Percentiles rank a stretch among this genome's conserved stretches.
Conservation (phyloP, 768 basidiomycete genomes). For the Pulveroboletus sp. region DNA sequence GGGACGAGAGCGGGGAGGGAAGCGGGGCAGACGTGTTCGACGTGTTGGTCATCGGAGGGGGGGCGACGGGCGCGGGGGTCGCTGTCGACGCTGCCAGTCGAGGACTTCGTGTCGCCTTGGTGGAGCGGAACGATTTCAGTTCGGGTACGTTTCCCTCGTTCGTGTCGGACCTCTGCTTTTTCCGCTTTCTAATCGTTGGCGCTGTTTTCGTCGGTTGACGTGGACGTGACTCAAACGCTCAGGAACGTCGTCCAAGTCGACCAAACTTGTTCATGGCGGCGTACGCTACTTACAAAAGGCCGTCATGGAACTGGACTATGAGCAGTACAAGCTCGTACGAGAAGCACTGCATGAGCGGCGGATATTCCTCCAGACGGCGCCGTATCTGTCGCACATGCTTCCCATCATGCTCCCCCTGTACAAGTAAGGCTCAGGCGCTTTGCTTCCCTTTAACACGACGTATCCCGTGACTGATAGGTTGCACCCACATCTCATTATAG, state of each 20-base stretch:
- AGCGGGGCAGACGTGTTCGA: conserved; percentile 61
- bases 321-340: conserved; percentile 93
- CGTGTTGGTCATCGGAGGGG: conserved; percentile 84
- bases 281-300: conserved; percentile 98
- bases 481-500: conserved; percentile 28
- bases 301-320: conserved; percentile 91
- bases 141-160: conserved; percentile 48
- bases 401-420: conserved; percentile 98
- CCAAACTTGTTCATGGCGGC: conserved; percentile 97
- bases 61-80: conserved; percentile 95
- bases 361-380: conserved; percentile 94
- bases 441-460: neutral
- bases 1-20: conserved; percentile 9
- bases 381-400: conserved; percentile 87
- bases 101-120: conserved; percentile 88
- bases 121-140: conserved; percentile 90
- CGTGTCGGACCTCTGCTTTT: neutral
- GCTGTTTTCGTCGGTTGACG: neutral
- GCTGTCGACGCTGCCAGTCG: conserved; percentile 92
- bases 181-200: neutral
- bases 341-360: conserved; percentile 90
- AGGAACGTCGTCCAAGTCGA: conserved; percentile 82
- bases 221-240: neutral
- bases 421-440: conserved; percentile 47
- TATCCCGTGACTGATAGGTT: conserved; percentile 3